Evolutionary conservation across 2,329 filamentous ascomycete genomes (phyloP).

Genomic region (Sporothrix protearum): DNA sequence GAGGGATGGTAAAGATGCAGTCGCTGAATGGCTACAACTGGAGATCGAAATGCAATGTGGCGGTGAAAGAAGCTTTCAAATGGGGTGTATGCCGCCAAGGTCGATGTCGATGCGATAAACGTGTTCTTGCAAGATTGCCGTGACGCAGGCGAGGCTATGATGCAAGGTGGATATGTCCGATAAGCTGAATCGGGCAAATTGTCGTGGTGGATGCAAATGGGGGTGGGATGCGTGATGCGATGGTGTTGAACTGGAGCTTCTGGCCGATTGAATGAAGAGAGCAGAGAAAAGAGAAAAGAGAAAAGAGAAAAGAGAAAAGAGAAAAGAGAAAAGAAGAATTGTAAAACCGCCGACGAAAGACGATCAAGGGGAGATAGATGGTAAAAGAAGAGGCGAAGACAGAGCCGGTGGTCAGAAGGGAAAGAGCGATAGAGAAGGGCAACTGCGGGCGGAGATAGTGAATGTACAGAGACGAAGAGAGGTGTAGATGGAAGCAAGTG

Average conservation of each 20-base stretch:
- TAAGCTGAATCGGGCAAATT: background rate
- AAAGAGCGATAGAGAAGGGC: conserved; percentile 10
- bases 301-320: background rate
- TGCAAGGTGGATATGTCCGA: background rate
- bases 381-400: background rate
- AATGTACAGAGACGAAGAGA: conserved; percentile 4
- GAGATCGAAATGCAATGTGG: background rate
- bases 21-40: background rate
- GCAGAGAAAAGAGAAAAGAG: background rate
- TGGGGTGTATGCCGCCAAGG: background rate
- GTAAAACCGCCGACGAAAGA: background rate
- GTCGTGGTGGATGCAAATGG: background rate
- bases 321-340: background rate
- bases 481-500: background rate
- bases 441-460: conserved; percentile 8
- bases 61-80: background rate
- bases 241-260: background rate
- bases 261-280: background rate
- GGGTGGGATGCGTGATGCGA: background rate
- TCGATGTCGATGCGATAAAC: background rate
- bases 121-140: background rate
- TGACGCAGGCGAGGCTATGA: background rate
- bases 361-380: background rate
- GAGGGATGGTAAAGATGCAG: background rate
- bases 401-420: background rate